Evolutionary conservation across 176 grass and related monocot genomes (phyloP).

Genomic region (Coix lacrymajobi): DNA sequence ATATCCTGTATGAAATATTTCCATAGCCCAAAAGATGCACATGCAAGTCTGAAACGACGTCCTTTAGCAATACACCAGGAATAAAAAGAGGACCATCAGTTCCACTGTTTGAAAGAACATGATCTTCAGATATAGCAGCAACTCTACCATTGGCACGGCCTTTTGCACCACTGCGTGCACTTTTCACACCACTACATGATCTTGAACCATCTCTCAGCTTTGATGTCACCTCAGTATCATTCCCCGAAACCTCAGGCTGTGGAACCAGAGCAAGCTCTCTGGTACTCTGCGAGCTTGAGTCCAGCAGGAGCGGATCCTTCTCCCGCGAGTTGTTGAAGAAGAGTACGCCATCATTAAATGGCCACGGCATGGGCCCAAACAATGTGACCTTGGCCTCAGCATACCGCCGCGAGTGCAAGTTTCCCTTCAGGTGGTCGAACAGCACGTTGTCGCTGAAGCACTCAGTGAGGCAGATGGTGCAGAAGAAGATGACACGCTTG

Average conservation of each 20-base stretch:
- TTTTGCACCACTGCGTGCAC: neutral
- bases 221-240: conserved; percentile 49
- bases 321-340: conserved; percentile 69
- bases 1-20: conserved; percentile 65
- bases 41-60: conserved; percentile 47
- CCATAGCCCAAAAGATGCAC: conserved; percentile 75
- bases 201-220: conserved; percentile 33
- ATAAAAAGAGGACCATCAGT: conserved; percentile 49
- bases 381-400: conserved; percentile 87
- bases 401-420: no score
- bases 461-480: conserved; percentile 90
- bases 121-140: conserved; percentile 14
- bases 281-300: no score
- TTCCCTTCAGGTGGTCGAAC: conserved; percentile 89
- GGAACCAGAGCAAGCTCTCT: conserved; percentile 54
- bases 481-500: conserved; percentile 94
- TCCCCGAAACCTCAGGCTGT: conserved; percentile 5
- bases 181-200: conserved; percentile 21
- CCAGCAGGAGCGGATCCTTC: conserved; percentile 40
- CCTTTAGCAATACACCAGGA: conserved; percentile 75
- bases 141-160: neutral
- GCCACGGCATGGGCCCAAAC: conserved; percentile 88
- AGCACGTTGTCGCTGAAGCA: conserved; percentile 94
- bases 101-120: conserved; percentile 9
- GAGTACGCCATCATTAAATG: conserved; percentile 89